Conservation (phyloP, 352 stramenopile species). For the Pythium sp. region DNA sequence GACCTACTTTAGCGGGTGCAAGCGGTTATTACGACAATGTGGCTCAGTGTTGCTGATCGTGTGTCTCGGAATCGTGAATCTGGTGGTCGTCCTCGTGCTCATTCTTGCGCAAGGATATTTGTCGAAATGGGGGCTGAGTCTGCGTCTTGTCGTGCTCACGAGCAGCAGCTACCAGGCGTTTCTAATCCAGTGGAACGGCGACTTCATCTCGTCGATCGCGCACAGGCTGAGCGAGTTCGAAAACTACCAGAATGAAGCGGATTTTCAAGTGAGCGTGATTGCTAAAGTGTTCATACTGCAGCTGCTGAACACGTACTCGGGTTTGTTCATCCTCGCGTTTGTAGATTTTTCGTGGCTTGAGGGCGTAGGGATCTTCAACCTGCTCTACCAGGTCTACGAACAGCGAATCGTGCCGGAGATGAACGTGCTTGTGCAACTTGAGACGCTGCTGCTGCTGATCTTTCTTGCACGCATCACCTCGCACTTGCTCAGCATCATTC, state of each 20-base stretch:
- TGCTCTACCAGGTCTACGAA: constrained; percentile 14
- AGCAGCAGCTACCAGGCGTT: constrained; percentile 27
- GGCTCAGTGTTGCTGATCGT: constrained; percentile 20
- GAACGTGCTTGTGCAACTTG: constrained; percentile 36
- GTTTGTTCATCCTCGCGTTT: constrained; percentile 34
- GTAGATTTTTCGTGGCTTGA: constrained; percentile 6
- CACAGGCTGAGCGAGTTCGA: constrained; percentile 35
- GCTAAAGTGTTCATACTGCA: constrained; percentile 47
- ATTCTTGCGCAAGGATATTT: constrained; percentile 31
- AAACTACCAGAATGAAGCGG: constrained; percentile 21
- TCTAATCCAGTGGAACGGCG: constrained; percentile 29
- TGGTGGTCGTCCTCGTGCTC: constrained; percentile 26
- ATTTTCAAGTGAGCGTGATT: constrained; percentile 30
- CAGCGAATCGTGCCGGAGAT: constrained; percentile 18
- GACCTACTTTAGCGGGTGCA: constrained; percentile 16
- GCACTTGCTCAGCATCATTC: constrained; percentile 19
- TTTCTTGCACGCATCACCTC: constrained; percentile 30
- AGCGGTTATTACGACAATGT: constrained; percentile 17
- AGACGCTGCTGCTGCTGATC: constrained; percentile 35
- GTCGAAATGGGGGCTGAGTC: constrained; percentile 18
- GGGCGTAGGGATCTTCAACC: neutral
- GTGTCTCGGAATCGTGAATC: constrained; percentile 20
- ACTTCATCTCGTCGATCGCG: constrained; percentile 23
- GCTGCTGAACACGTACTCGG: constrained; percentile 35
- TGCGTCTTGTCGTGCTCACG: constrained; percentile 27